phyloP scores from a whole-genome alignment of 768 basidiomycete species.

The Termitomyces sp. region DNA sequence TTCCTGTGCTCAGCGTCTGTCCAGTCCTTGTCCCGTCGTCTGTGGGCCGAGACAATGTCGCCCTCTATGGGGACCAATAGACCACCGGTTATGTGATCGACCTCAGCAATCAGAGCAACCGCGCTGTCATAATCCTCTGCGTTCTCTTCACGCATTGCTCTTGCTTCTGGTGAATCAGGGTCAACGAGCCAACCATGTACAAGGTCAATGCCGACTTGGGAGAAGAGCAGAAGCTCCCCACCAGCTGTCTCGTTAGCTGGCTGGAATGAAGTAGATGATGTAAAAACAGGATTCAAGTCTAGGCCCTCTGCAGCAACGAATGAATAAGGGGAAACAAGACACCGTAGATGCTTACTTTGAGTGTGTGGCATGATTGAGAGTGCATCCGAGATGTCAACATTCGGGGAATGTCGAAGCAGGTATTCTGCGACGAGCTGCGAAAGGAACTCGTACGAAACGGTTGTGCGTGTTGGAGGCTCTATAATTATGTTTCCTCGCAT shows the following conservation, averaged over 20 bases:
- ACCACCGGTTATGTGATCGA: constrained; percentile 67
- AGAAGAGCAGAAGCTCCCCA: constrained; percentile 81
- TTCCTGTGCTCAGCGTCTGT: constrained; percentile 54
- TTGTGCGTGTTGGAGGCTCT: constrained; percentile 54
- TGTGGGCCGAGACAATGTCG: constrained; percentile 9
- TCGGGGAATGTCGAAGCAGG: constrained; percentile 54
- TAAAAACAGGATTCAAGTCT: constrained; percentile 85
- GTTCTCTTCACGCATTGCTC: constrained; percentile 35
- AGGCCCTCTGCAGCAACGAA: constrained; percentile 60
- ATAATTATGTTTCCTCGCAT: constrained; percentile 79
- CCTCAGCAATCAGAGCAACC: constrained; percentile 71
- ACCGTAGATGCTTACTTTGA: constrained; percentile 49
- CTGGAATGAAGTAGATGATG: constrained; percentile 59
- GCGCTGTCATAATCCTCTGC: constrained; percentile 70
- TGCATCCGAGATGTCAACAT: constrained; percentile 64
- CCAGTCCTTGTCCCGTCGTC: constrained; percentile 23
- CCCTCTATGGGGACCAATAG: constrained; percentile 44
- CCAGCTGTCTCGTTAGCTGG: constrained; percentile 48
- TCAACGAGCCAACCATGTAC: constrained; percentile 92
- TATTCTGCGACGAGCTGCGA: constrained; percentile 82
- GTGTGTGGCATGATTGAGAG: constrained; percentile 74
- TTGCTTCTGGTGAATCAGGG: constrained; percentile 54
- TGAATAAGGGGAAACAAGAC: neutral
- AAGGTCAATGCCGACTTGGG: constrained; percentile 74
- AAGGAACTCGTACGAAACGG: constrained; percentile 81